Base-by-base conservation (phyloP, 345 rosid genomes). In the Sonneratia caseolaris region DNA sequence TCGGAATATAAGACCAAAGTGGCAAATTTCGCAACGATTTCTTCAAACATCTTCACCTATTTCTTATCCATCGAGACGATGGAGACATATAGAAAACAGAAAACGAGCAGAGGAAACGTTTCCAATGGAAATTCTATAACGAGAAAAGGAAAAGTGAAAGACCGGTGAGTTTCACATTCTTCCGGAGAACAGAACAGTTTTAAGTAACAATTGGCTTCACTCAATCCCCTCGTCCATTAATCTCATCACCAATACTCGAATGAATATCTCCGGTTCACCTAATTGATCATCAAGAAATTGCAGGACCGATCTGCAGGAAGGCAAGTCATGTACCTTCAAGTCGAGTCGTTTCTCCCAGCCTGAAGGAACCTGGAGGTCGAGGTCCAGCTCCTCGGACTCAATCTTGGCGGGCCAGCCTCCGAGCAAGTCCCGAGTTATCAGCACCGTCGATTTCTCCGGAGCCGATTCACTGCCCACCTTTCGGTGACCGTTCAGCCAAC, bases 301-400 rank as follows among this genome's bases (percentile, higher is more conserved):
- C 22, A 53, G 59, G 3, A 16, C 1, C 57, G 14, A 53, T 37
- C 8, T 9, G 37, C 42, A 36, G 21, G 12, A 48, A 66, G 16
- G 59, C 38, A 37, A 45, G 37, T 18, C 36, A 35, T 56, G 59
- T 71, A 95, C 99, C 94, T 87, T 88, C 76, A 95, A 82, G 51
- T 95, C 98, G 38, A 95, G 89, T 10, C 94, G 91, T 79, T 95
- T 95, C 71, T 95, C 99, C 85, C 85, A 95, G 51, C 99, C 97
- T 16, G 59, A 55, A 14, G 99, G 99, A 22, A 90, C 99, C 75
- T 89, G 90, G 65, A 89, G 80, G 51, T 95, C 98, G 24, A 95
- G 91, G 86, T 95, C 97, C 70, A 90, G 85, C 76, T 95, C 98
- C 16, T 83, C 86, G 19, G 84, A 84, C 59, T 85, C 89, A 43